phyloP scores from a whole-genome alignment of 352 stramenopile species.

The Pythium coloratum region DNA sequence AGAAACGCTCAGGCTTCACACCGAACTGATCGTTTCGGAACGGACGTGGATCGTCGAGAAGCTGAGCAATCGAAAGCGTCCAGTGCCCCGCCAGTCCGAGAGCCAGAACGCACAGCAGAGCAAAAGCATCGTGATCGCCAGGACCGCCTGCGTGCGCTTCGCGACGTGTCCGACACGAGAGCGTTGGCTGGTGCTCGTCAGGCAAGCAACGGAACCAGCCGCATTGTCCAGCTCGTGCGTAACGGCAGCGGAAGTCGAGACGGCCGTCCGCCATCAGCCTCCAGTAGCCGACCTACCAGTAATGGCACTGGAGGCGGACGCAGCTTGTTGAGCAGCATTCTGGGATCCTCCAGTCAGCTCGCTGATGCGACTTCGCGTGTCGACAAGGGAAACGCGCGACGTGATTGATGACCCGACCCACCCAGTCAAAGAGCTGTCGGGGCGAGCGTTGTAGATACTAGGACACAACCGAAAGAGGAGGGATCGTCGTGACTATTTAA shows the following conservation, averaged over 20 bases:
- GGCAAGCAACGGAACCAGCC: constrained; percentile 7
- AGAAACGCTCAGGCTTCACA: too few species aligned
- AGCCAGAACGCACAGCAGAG: constrained; percentile 13
- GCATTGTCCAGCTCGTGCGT: constrained; percentile 28
- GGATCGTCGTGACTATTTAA: constrained; percentile 5
- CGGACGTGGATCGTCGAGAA: neutral
- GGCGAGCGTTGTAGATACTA: too few species aligned
- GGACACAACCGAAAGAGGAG: neutral
- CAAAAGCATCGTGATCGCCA: constrained; percentile 32
- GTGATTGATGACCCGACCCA: constrained; percentile 5
- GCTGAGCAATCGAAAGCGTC: neutral
- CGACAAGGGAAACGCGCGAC: constrained; percentile 45
- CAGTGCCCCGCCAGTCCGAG: neutral
- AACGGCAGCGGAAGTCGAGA: neutral
- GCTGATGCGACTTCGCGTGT: constrained; percentile 66
- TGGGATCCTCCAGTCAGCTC: constrained; percentile 64
- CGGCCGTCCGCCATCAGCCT: neutral
- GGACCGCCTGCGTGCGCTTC: constrained; percentile 21
- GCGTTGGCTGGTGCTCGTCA: neutral
- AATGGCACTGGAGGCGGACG: constrained; percentile 25
- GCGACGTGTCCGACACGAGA: constrained; percentile 2
- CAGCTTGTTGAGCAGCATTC: constrained; percentile 59
- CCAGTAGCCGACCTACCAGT: neutral
- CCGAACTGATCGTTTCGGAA: neutral
- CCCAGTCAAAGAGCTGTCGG: too few species aligned